Evolutionary conservation across 2,329 filamentous ascomycete species (phyloP).

Genomic region (Beauveria rudraprayagi): DNA sequence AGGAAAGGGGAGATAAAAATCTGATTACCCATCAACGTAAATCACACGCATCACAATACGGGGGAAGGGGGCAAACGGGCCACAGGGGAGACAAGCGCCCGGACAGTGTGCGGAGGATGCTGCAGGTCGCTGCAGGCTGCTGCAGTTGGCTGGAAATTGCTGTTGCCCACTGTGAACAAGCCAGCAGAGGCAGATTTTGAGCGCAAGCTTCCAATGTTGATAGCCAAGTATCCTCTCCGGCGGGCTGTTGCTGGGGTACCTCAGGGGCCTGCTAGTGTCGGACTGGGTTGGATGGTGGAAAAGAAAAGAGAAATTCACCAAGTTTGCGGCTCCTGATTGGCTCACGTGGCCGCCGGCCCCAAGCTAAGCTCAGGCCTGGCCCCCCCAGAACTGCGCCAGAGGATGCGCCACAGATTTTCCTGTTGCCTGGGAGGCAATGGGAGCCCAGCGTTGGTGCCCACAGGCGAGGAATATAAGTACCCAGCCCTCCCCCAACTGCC

Average conservation of each 20-base stretch:
- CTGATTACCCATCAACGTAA: background rate
- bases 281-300: constrained; percentile 25
- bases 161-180: background rate
- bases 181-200: background rate
- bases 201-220: too few species aligned
- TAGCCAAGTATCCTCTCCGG: constrained; percentile 4
- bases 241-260: constrained; percentile 28
- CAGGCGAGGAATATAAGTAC: constrained; percentile 49
- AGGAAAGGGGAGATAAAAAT: background rate
- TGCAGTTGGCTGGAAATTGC: background rate
- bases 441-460: constrained; percentile 30
- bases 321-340: constrained; percentile 30
- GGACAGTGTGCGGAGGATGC: background rate
- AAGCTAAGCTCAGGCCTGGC: constrained; percentile 30
- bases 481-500: constrained; percentile 44
- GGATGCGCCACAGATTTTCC: constrained; percentile 35
- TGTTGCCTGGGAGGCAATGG: constrained; percentile 29
- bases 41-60: background rate
- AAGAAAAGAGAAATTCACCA: constrained; percentile 33
- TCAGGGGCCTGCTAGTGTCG: constrained; percentile 28
- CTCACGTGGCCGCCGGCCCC: constrained; percentile 23
- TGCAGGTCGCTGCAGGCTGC: background rate
- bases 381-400: constrained; percentile 20
- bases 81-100: background rate
- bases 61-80: background rate